Evolutionary conservation across 2,329 filamentous ascomycete species (phyloP), one percentile per base, ranked within the genome.

Genomic region (Calonectria pauciramosa): DNA sequence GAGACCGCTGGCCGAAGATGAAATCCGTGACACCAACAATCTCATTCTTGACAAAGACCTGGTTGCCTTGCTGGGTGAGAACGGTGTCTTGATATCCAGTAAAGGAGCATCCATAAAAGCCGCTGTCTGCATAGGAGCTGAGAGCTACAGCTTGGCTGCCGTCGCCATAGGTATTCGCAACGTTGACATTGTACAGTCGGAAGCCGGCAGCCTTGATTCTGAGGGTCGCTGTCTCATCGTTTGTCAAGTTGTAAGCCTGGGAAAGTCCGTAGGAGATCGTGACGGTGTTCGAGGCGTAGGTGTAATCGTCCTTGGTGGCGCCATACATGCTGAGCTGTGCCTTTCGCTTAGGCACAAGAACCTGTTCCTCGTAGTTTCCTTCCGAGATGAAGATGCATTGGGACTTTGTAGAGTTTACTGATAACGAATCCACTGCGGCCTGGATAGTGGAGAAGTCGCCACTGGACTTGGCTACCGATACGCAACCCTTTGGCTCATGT

Each of bases 351-450:
- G 87, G 82, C 26, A 93, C 86, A 72, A 89, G 89, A 41, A 93
- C 90, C 47, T 80, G 79, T 28, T 92, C 91, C 28, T 84, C 85
- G 84, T 92, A 92, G 20, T 88, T 91, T 2, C 91, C 41, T 84
- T 93, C 93, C 38, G 89, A 91, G 83, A 94, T 89, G 85, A 93
- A 93, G 83, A 93, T 91, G 80, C 88, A 90, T 71, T 91, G 90
- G 2, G 86, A 85, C 1, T 82, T 75, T 3, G 88, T 86, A 18
- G 87, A 86, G 3, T 86, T 85, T 2, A 87, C 88, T 28, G 87
- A 89, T 11, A 93, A 86, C 11, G 91, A 88, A 78, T 90, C 82
- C 71, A 93, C 88, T 20, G 92, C 92, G n/a, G 87, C 83, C 80
- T 91, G 89, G 64, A 93, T 63, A 8, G 77, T 81, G 73, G 79